phyloP scores from a whole-genome alignment of 345 rosid genomes.

The Gossypium raimondii region DNA sequence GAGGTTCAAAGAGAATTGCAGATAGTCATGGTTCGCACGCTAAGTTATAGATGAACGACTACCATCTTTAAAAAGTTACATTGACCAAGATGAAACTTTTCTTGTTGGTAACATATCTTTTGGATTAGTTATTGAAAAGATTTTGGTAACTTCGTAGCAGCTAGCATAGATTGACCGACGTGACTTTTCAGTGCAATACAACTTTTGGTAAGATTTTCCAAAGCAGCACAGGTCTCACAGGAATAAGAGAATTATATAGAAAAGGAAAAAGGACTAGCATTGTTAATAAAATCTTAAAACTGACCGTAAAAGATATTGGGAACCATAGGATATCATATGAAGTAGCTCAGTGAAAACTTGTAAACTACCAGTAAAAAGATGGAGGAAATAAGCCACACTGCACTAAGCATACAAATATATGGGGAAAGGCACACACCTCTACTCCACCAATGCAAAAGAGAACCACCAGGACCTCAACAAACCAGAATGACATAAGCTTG shows the following conservation, averaged over 20 bases:
- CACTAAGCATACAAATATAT: background rate
- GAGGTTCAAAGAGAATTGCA: background rate
- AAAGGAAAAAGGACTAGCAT: background rate
- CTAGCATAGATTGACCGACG: background rate
- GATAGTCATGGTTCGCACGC: background rate
- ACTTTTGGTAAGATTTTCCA: constrained; percentile 2
- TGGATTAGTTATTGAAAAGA: background rate
- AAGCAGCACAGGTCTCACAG: background rate
- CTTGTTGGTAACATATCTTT: background rate
- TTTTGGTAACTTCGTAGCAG: no score
- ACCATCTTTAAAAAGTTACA: background rate
- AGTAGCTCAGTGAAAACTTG: background rate
- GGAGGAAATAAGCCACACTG: background rate
- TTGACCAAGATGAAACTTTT: background rate
- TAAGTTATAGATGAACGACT: background rate
- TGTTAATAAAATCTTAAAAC: background rate
- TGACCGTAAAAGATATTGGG: background rate
- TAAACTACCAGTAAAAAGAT: background rate
- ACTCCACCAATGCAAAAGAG: constrained; percentile 94
- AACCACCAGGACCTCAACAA: constrained; percentile 83
- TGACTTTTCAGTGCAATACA: background rate
- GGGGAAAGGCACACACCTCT: constrained; percentile 60
- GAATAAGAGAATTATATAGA: background rate
- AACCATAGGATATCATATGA: background rate
- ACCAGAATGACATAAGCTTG: constrained; percentile 94